Base-by-base conservation (phyloP, 2,329 filamentous ascomycete species). In the Knufia fluminis region DNA sequence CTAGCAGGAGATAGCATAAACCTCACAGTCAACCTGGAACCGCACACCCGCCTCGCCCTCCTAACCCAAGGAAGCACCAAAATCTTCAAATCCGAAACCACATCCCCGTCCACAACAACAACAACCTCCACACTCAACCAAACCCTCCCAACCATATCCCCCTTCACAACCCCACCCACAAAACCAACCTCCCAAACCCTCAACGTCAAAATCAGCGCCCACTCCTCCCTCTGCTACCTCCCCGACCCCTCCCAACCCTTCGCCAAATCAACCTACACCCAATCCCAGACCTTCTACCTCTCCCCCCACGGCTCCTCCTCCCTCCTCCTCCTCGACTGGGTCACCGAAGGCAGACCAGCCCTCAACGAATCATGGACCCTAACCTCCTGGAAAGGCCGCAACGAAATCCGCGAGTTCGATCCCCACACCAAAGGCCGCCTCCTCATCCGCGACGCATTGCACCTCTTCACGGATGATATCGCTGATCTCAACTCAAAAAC, bases 211-310 rank as follows among this genome's bases (percentile, higher is more conserved):
- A 62, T 82, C 14, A 68, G 65, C 32, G 59, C 68, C 14, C 67
- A 69, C 51, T 69, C 77, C 17, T 76, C 75, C 20, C 64, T 82
- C 39, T 75, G 76, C 57, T 82, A 81, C 53, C 76, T 97, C 9
- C 92, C 92, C 0, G 92, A 98, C 64, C 92, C 92, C 0, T 85
- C 94, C 2, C 91, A 96, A 64, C 92, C 92, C 0, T 97, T 94
- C 64, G 82, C 80, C 53, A 77, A 79, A 54, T 94, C 87, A 61
- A 79, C 85, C 38, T 97, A 95, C 66, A 79, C 85, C 59, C 92
- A 97, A 67, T 76, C 72, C 14, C 92, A 97, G 66, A 76, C 80
- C 17, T 96, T 96, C 66, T 76, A 76, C 31, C 67, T 83, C 45
- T 71, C 71, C 44, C 66, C 60, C 50, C 65, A 62, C 6, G 68